Percentiles rank a stretch among this genome's conserved stretches.
phyloP scores from a whole-genome alignment of 108 stramenopile species.

The Conticribra weissflogii region DNA sequence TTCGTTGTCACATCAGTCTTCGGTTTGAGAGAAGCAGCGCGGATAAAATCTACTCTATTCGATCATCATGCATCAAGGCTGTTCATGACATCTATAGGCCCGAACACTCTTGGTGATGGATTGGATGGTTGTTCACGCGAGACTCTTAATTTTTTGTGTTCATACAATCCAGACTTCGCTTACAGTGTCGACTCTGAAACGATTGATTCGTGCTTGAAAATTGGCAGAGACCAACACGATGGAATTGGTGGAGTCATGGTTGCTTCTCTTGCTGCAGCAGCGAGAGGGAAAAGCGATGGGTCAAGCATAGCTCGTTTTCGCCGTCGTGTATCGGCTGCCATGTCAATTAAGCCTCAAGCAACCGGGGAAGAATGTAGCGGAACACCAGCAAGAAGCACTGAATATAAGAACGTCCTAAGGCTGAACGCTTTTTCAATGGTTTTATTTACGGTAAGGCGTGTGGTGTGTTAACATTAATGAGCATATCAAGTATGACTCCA shows the following conservation, averaged over 20 bases:
- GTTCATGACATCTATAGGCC: conserved; percentile 61
- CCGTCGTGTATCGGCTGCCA: conserved; percentile 21
- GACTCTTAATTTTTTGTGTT: conserved; percentile 72
- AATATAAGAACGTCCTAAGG: conserved; percentile 19
- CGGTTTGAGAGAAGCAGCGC: conserved; percentile 76
- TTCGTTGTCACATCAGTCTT: conserved; percentile 78
- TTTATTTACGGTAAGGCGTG: conserved; percentile 36
- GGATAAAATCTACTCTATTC: conserved; percentile 53
- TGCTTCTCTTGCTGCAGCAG: conserved; percentile 34
- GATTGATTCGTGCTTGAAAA: conserved; percentile 33
- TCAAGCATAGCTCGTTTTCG: conserved; percentile 22
- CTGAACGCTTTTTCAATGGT: conserved; percentile 39
- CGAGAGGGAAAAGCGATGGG: conserved; percentile 15
- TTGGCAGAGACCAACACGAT: conserved; percentile 30
- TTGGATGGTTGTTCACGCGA: conserved; percentile 74
- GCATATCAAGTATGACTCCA: too few species aligned
- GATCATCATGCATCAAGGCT: conserved; percentile 63
- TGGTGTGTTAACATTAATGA: too few species aligned
- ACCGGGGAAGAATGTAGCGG: conserved; percentile 8
- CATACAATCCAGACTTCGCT: conserved; percentile 72
- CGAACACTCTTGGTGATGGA: conserved; percentile 72
- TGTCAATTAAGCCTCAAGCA: conserved; percentile 31
- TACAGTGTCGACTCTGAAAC: conserved; percentile 52
- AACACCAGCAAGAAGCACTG: not conserved
- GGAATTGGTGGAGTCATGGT: conserved; percentile 41